A percentile compares a stretch with the other conserved stretches of the same genome.
phyloP scores from a whole-genome alignment of 202 grass and related monocot species.

The Bolboschoenoplectus hybrid region DNA sequence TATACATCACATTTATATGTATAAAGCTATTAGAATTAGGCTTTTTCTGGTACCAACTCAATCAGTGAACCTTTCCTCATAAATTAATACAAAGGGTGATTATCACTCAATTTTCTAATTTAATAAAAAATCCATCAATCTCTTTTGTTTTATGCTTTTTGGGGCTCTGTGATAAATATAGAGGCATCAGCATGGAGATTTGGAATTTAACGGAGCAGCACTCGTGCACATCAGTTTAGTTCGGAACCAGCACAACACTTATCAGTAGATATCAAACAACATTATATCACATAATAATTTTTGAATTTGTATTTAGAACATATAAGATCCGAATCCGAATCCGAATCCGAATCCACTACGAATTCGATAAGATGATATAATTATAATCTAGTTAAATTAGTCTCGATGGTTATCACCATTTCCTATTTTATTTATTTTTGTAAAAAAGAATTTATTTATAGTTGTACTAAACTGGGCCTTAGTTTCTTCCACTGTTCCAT shows the following conservation, averaged over 20 bases:
- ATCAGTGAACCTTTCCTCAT: neutral
- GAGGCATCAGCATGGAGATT: neutral
- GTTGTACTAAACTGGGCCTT: too few relatives aligned
- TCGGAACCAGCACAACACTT: neutral
- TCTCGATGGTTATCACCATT: too few relatives aligned
- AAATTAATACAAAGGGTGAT: neutral
- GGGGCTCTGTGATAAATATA: neutral
- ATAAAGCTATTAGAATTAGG: neutral
- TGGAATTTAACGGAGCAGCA: neutral
- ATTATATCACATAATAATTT: too few relatives aligned
- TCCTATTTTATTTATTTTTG: too few relatives aligned
- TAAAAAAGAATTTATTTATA: too few relatives aligned
- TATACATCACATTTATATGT: neutral
- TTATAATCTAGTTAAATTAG: too few relatives aligned
- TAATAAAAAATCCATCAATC: neutral
- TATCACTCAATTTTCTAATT: neutral
- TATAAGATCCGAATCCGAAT: too few relatives aligned
- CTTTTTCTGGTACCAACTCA: neutral
- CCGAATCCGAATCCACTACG: too few relatives aligned
- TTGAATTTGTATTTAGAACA: too few relatives aligned
- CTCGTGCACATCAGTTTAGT: neutral
- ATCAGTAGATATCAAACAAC: neutral
- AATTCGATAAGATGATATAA: too few relatives aligned
- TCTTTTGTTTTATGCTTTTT: conserved; percentile 20
- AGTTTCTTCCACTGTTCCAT: too few relatives aligned